Base-by-base conservation (phyloP, 495 filamentous ascomycete species). In the Aspergillus avenaceus region DNA sequence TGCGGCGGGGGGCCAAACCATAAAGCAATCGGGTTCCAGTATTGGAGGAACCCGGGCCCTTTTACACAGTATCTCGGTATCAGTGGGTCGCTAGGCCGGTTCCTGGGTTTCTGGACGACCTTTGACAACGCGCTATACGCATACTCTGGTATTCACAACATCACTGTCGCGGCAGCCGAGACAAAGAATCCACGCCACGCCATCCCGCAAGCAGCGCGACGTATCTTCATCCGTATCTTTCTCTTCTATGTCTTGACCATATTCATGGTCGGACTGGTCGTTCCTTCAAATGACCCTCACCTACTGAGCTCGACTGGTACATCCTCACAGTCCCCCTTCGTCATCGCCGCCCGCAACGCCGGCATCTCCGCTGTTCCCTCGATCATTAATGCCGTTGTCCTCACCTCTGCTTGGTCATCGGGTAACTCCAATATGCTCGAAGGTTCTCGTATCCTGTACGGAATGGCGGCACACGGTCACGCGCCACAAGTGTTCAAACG, bases 91-190 rank as follows among this genome's bases (percentile, higher is more conserved):
- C 63, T 50, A 60, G 72, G 71, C 1, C 60, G 61, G 1, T 83
- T 84, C 44, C 64, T 83, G 5, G 81, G 80, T 0, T 84, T 79
- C 56, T 83, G 79, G 78, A 69, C 70, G 14, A 78, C 80, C 24
- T 73, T 83, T 65, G 79, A 67, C 7, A 80, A 76, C 36, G 80
- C 80, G 8, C 78, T 82, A 5, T 84, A 81, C 60, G 74, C 72
- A 0, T 84, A 81, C 50, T 73, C 79, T 1, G 81, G 80, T 16
- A 70, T 83, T 22, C 76, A 80, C 45, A 73, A 66, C 11, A 63
- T 80, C 21, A 71, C 76, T 16, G 75, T 79, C 56, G 74, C 76
- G 0, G 77, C 77, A 5, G 74, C 75, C 6, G 77, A 73, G 53
- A 77, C 69, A 12, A 56, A 55, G 47, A 71, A 74, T 22, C 73